Base-by-base conservation (phyloP, 371 early-diverging fungal species). In the Syncephalis fuscata region DNA sequence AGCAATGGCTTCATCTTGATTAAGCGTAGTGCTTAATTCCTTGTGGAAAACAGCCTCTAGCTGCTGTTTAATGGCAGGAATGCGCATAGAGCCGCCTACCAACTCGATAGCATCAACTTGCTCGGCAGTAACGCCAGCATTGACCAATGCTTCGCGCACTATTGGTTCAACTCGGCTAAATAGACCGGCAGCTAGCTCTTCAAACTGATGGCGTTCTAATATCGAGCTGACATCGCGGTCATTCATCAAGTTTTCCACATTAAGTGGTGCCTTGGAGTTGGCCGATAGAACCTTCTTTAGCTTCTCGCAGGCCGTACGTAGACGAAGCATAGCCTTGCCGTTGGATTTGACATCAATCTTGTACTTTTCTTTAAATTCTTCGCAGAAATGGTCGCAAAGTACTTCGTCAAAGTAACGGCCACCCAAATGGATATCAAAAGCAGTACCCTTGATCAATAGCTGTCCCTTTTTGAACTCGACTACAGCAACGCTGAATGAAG, bases 1-100 rank as follows among this genome's bases (percentile, higher is more conserved):
- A 37, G 95, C 83, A 55, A 88, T 77, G 39, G 93, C 93, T 67
- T 97, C 97, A 59, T 97, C 97, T 66, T 88, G 88, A 79, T 97
- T 97, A 50, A 97, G 72, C 46, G 93, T 93, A 57, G 83, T 82
- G 26, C 90, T 78, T 55, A 90, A 73, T 48, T 86, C 84, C 64
- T 79, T 81, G 39, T 71, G 72, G 59, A 96, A 86, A 71, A 82
- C 78, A 48, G 82, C 72, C 58, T 79, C 62, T 58, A 96, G 70
- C 44, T 77, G 73, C 52, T 82, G 73, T 82, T 93, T 93, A 59
- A 96, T 78, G 25, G 84, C 76, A 37, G 94, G 94, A 49, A 96
- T 78, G 74, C 97, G 91, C 53, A 85, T 88, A 50, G 80, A 76
- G 32, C 97, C 97, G 65, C 97, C 94, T 16, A 92, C 79, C 24